Percentiles rank a stretch among this genome's conserved stretches.
These are phyloP conservation scores for Coemansia javaensis DNA, from an alignment of 192 early-diverging fungal species.

Conservation along the genomic window DNA sequence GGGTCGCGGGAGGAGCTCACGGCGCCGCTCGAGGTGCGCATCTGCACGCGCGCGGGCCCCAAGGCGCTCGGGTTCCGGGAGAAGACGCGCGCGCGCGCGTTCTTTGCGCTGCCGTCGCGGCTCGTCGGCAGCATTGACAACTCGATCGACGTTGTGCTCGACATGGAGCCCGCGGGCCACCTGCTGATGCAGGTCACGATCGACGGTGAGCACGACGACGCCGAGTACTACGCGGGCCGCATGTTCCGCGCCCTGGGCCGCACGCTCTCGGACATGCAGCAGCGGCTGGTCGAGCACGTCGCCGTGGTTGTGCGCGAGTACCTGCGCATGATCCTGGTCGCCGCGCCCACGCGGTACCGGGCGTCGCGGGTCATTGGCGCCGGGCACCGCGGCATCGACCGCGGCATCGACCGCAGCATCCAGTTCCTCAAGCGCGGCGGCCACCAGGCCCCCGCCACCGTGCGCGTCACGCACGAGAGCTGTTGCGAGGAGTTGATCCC, in stretches of 20 bases:
- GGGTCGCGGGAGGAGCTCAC: conserved; percentile 33
- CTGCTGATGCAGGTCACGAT: conserved; percentile 67
- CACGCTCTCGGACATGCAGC: conserved; percentile 62
- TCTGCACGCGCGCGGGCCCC: conserved; percentile 49
- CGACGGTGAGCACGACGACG: conserved; percentile 73
- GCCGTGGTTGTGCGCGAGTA: conserved; percentile 59
- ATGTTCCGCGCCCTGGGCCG: conserved; percentile 69
- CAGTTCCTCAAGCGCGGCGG: conserved; percentile 47
- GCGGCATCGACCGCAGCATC: conserved; percentile 53
- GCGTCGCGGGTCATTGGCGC: conserved; percentile 17
- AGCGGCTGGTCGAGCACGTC: conserved; percentile 70
- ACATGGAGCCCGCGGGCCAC: conserved; percentile 63
- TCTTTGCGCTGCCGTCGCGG: conserved; percentile 55
- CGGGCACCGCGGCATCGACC: conserved; percentile 17
- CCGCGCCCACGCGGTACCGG: conserved; percentile 37
- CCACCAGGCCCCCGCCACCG: conserved; percentile 25
- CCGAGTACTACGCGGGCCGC: conserved; percentile 78
- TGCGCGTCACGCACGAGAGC: conserved; percentile 46
- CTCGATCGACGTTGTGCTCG: conserved; percentile 64
- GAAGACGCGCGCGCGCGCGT: conserved; percentile 57
- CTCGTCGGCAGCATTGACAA: conserved; percentile 43
- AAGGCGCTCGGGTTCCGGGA: conserved; percentile 41
- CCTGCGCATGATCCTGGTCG: conserved; percentile 60
- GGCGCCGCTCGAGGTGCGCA: conserved; percentile 38
- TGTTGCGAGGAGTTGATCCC: conserved; percentile 66